These are phyloP conservation scores for Colletotrichum gigasporum DNA, from an alignment of 2,329 filamentous ascomycete species.

Conservation along the genomic window DNA sequence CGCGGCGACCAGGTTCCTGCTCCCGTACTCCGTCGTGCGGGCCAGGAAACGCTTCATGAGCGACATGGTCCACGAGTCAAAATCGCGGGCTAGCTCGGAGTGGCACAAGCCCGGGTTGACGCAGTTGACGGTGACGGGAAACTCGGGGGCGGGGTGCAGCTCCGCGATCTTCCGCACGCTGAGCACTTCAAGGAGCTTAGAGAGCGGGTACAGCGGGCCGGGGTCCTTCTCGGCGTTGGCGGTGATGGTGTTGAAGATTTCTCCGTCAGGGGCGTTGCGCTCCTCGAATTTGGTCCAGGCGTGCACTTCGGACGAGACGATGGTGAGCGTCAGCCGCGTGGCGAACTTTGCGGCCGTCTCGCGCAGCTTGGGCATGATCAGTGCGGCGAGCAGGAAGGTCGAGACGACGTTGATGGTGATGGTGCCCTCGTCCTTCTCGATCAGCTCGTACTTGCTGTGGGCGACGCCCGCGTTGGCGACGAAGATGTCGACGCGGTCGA, in stretches of 20 bases:
- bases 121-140: conserved; percentile 57
- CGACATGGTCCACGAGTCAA: conserved; percentile 16
- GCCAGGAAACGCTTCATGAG: conserved; percentile 47
- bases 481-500: conserved; percentile 54
- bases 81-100: conserved; percentile 53
- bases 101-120: conserved; percentile 64
- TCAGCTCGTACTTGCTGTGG: conserved; percentile 40
- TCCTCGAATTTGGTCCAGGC: conserved; percentile 39
- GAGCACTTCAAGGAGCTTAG: conserved; percentile 44
- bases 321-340: conserved; percentile 37
- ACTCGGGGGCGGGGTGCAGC: conserved; percentile 18
- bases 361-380: conserved; percentile 61
- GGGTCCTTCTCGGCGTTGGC: conserved; percentile 26
- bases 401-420: conserved; percentile 64
- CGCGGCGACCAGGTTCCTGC: conserved; percentile 52
- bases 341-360: conserved; percentile 40
- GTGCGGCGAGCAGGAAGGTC: conserved; percentile 58
- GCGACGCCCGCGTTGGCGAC: conserved; percentile 54
- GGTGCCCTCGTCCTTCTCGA: conserved; percentile 56
- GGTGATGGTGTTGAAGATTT: conserved; percentile 42
- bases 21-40: conserved; percentile 56
- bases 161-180: conserved; percentile 36
- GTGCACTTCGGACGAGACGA: conserved; percentile 41
- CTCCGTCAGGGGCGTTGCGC: conserved; percentile 35
- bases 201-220: conserved; percentile 37